phyloP scores from a whole-genome alignment of 108 stramenopile species.

The Poteriospumella lacustris region DNA sequence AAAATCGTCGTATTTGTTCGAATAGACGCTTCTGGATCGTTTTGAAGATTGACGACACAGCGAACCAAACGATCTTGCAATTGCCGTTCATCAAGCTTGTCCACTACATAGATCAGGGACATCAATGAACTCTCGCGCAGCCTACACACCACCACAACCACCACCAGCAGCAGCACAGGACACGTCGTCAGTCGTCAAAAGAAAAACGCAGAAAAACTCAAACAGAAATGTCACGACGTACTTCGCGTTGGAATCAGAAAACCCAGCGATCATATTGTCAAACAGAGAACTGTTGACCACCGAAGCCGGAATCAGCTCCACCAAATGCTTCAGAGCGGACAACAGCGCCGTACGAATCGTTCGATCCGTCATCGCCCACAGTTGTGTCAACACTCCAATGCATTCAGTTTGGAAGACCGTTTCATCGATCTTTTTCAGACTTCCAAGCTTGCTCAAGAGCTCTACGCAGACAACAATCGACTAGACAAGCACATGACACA shows the following conservation, averaged over 20 bases:
- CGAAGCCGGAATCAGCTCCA: slow-evolving; percentile 22
- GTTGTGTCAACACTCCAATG: background rate
- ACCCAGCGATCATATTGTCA: slow-evolving; percentile 44
- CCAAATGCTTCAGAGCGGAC: slow-evolving; percentile 29
- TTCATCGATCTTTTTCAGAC: background rate
- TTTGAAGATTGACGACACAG: slow-evolving; percentile 40
- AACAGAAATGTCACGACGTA: too few species aligned
- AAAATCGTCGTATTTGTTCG: slow-evolving; percentile 49
- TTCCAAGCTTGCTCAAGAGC: background rate
- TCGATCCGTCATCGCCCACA: slow-evolving; percentile 45
- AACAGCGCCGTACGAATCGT: slow-evolving; percentile 44
- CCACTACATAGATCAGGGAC: slow-evolving; percentile 42
- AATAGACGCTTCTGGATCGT: slow-evolving; percentile 47
- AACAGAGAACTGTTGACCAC: slow-evolving; percentile 42
- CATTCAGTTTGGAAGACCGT: background rate
- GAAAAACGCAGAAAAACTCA: background rate
- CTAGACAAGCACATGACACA: background rate
- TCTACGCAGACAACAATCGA: slow-evolving; percentile 1
- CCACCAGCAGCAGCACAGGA: background rate
- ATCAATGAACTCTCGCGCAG: slow-evolving; percentile 49
- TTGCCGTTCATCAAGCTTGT: slow-evolving; percentile 40
- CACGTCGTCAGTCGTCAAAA: background rate
- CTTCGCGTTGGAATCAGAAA: slow-evolving; percentile 44
- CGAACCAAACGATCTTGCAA: slow-evolving; percentile 46
- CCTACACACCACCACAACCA: background rate